A percentile compares a stretch with the other conserved stretches of the same genome.
phyloP scores from a whole-genome alignment of 78 protist genomes.

The Reticulomyxa filosa region DNA sequence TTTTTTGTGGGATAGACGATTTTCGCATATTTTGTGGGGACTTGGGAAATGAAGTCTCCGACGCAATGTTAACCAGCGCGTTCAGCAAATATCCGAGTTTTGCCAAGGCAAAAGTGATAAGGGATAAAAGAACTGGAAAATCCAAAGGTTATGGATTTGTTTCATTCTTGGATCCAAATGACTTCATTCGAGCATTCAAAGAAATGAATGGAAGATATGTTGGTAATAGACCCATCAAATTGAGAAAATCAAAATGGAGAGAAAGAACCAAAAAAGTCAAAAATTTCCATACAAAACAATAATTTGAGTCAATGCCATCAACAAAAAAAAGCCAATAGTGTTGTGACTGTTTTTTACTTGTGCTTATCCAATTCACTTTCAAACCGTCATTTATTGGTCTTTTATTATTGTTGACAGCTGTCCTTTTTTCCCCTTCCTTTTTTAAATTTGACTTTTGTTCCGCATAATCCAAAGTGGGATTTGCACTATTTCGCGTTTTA shows the following conservation, averaged over 20 bases:
- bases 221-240: slow-evolving; percentile 8
- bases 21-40: slow-evolving; percentile 6
- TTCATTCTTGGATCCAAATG: slow-evolving; percentile 4
- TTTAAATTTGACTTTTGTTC: too few species aligned
- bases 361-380: too few species aligned
- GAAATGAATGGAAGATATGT: not conserved
- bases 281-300: too few species aligned
- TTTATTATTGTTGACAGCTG: too few species aligned
- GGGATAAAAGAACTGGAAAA: not conserved
- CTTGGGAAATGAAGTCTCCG: slow-evolving; percentile 10
- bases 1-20: not conserved
- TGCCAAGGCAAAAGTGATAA: not conserved
- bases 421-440: too few species aligned
- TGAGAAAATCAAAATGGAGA: not conserved
- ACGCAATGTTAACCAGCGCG: not conserved
- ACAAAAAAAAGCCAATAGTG: too few species aligned
- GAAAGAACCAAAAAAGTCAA: too few species aligned
- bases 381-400: too few species aligned
- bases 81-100: not conserved
- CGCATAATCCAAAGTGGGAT: too few species aligned
- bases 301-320: too few species aligned
- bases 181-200: not conserved
- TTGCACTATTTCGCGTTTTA: too few species aligned
- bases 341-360: too few species aligned
- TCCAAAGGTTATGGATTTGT: slow-evolving; percentile 9